Percentiles rank a stretch among this genome's conserved stretches.
Evolutionary conservation across 192 early-diverging fungal genomes (phyloP).

Genomic region (Umbelopsis sp.): DNA sequence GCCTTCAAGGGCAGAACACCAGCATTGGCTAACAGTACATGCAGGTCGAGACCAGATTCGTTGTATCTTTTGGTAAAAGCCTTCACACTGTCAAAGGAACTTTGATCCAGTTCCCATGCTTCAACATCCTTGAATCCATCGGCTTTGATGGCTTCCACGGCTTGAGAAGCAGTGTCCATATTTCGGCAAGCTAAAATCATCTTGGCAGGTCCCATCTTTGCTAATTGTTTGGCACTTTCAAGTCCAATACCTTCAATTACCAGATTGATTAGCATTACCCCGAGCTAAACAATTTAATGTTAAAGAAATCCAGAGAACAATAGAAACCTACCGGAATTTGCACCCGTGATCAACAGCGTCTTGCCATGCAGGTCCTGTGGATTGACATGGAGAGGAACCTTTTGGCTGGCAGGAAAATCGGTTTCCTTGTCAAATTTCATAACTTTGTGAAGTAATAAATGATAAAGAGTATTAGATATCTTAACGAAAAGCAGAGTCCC

Average conservation of each 20-base stretch:
- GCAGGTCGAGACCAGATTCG: conserved; percentile 32
- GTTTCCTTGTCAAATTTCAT: background rate
- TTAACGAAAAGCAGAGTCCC: too few relatives aligned
- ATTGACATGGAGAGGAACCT: background rate
- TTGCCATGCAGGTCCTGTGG: conserved; percentile 26
- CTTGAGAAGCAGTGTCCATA: conserved; percentile 23
- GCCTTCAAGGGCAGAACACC: conserved; percentile 24
- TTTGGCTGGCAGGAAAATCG: background rate
- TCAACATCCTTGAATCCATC: conserved; percentile 22
- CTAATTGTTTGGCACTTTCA: conserved; percentile 25
- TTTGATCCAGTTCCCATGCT: conserved; percentile 26
- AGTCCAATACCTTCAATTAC: conserved; percentile 26
- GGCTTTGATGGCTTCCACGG: conserved; percentile 2
- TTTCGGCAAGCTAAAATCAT: conserved; percentile 34
- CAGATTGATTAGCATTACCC: background rate
- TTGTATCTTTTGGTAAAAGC: conserved; percentile 38
- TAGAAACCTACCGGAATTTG: conserved; percentile 25
- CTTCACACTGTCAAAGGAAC: conserved; percentile 37
- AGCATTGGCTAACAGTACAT: conserved; percentile 57
- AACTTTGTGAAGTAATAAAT: background rate
- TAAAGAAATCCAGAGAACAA: too few relatives aligned
- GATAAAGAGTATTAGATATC: too few relatives aligned
- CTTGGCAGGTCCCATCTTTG: conserved; percentile 23
- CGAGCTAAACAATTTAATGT: background rate
- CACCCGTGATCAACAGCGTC: conserved; percentile 31